Conservation (phyloP, 768 basidiomycete genomes). For the Xerocomellus chrysenteron region DNA sequence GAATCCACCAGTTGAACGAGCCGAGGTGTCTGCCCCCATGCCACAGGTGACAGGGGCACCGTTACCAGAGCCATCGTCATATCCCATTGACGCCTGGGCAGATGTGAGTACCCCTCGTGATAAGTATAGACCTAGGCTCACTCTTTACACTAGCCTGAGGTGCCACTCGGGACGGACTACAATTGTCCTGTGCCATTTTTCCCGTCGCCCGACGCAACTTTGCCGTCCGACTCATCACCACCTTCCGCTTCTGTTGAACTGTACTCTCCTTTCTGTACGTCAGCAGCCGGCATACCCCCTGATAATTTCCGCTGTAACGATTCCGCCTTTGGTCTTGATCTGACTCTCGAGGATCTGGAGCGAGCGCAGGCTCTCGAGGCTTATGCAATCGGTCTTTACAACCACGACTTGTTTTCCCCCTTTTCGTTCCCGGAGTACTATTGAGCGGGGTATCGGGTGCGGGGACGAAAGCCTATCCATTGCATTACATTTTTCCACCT, state of each 20-base stretch:
- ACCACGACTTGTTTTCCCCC: constrained; percentile 23
- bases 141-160: neutral
- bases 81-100: neutral
- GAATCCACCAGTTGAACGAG: constrained; percentile 1
- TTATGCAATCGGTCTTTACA: constrained; percentile 30
- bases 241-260: neutral
- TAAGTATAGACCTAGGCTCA: neutral
- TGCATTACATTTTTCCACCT: neutral
- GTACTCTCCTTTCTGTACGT: neutral
- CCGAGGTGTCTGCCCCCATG: neutral
- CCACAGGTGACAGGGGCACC: neutral
- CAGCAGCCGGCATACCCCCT: neutral
- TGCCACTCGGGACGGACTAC: neutral
- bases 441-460: constrained; percentile 1
- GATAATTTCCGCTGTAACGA: constrained; percentile 4
- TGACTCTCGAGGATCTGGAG: constrained; percentile 21
- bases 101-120: constrained; percentile 8
- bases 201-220: neutral
- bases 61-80: neutral
- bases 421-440: constrained; percentile 20
- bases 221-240: neutral
- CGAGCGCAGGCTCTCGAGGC: constrained; percentile 29
- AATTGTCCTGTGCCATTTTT: neutral
- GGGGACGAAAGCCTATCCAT: neutral
- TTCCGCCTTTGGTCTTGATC: constrained; percentile 1